These are phyloP conservation scores for Cercospora sp. DNA, from an alignment of 2,329 filamentous ascomycete genomes.

Conservation along the genomic window DNA sequence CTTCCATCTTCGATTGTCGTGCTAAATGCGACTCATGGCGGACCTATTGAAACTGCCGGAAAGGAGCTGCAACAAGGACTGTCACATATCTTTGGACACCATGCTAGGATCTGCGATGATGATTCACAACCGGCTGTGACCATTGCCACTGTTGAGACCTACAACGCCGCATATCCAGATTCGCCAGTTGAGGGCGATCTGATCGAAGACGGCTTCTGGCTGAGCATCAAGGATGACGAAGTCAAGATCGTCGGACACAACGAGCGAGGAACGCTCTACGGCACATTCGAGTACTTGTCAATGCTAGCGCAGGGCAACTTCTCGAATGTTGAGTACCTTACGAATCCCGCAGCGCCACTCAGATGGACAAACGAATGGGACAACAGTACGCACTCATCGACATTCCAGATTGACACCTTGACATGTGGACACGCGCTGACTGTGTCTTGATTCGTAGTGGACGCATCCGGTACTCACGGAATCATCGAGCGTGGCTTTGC, in stretches of 20 bases:
- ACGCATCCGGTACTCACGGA: conserved; percentile 10
- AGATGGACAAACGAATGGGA: conserved; percentile 75
- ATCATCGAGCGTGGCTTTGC: conserved; percentile 66
- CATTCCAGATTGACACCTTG: conserved; percentile 37
- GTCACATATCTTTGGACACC: conserved; percentile 53
- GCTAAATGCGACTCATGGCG: conserved; percentile 51
- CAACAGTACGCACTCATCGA: conserved; percentile 58
- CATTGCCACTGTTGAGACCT: conserved; percentile 53
- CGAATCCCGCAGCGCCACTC: conserved; percentile 61
- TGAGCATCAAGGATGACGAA: conserved; percentile 49
- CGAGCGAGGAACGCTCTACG: conserved; percentile 67
- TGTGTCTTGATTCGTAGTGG: conserved; percentile 2
- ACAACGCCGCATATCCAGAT: conserved; percentile 38
- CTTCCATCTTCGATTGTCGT: conserved; percentile 56
- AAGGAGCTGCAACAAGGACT: conserved; percentile 57
- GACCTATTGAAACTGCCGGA: conserved; percentile 61
- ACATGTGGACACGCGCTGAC: not conserved
- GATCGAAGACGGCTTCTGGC: conserved; percentile 61
- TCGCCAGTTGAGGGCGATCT: conserved; percentile 39
- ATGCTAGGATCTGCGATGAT: conserved; percentile 40
- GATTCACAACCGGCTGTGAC: conserved; percentile 43
- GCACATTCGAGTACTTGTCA: conserved; percentile 67
- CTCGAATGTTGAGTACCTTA: conserved; percentile 49
- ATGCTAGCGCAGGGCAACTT: conserved; percentile 62
- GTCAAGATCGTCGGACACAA: conserved; percentile 65